phyloP scores from a whole-genome alignment of 2,329 filamentous ascomycete genomes.

The Stenocarpella maydis region DNA sequence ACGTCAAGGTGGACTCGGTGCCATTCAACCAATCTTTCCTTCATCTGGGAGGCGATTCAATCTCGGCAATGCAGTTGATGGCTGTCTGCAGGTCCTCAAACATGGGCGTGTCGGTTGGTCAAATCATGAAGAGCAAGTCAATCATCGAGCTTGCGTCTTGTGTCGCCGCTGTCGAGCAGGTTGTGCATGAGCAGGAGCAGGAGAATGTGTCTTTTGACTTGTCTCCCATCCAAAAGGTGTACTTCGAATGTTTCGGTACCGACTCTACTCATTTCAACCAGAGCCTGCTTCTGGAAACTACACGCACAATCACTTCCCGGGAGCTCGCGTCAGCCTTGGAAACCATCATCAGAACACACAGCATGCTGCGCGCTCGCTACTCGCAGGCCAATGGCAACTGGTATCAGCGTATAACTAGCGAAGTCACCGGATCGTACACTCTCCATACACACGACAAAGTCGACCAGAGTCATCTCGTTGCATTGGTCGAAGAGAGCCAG shows the following conservation, averaged over 20 bases:
- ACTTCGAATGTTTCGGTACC: background rate
- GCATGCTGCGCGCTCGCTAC: slow-evolving; percentile 4
- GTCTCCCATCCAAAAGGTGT: slow-evolving; percentile 3
- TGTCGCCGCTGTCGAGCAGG: background rate
- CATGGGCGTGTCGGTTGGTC: background rate
- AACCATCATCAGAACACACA: background rate
- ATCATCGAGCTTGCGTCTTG: slow-evolving; percentile 5
- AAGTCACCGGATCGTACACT: background rate
- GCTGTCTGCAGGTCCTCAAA: slow-evolving; percentile 2
- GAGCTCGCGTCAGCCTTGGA: background rate
- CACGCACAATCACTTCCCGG: background rate
- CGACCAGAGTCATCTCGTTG: background rate
- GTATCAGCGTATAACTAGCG: slow-evolving; percentile 1
- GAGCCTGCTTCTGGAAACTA: background rate
- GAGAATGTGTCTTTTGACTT: background rate
- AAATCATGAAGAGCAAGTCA: slow-evolving; percentile 15
- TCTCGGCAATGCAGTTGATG: slow-evolving; percentile 56
- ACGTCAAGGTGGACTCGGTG: slow-evolving; percentile 39
- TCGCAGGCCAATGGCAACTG: background rate
- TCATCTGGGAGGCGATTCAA: slow-evolving; percentile 66
- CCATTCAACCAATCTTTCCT: slow-evolving; percentile 66
- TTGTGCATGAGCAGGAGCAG: slow-evolving; percentile 9
- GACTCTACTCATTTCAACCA: slow-evolving; percentile 6
- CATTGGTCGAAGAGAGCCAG: background rate
- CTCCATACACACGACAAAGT: background rate